These are phyloP conservation scores for Limnomonas spitsbergensis DNA, from an alignment of 139 green algal species.

Conservation along the genomic window DNA sequence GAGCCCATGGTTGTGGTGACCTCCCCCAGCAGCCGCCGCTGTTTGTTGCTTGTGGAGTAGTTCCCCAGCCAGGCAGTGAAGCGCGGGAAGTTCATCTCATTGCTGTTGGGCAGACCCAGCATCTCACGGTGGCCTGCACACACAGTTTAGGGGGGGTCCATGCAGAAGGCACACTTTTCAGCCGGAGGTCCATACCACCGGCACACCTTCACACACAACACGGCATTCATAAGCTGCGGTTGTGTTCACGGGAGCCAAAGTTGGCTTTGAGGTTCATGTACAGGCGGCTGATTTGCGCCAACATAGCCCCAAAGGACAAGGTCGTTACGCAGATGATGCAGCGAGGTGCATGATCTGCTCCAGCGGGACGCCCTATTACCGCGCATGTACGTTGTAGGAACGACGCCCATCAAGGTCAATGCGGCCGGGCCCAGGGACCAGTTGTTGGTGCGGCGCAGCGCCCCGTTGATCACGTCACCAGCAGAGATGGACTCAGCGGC, in stretches of 20 bases:
- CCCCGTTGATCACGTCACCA: slow-evolving; percentile 80
- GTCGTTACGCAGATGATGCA: too few species aligned
- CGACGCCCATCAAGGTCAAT: slow-evolving; percentile 59
- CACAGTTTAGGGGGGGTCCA: slow-evolving; percentile 61
- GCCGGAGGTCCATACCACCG: too few species aligned
- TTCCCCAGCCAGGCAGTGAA: slow-evolving; percentile 94
- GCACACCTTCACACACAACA: too few species aligned
- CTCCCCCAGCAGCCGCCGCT: slow-evolving; percentile 83
- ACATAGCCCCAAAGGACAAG: too few species aligned
- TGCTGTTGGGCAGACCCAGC: slow-evolving; percentile 57
- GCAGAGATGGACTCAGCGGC: slow-evolving; percentile 78
- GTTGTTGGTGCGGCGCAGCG: slow-evolving; percentile 64
- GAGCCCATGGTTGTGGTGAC: slow-evolving; percentile 77
- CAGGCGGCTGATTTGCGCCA: too few species aligned
- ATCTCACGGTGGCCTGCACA: slow-evolving; percentile 64
- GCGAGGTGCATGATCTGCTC: neutral
- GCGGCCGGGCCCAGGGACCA: slow-evolving; percentile 66
- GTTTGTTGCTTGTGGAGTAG: slow-evolving; percentile 81
- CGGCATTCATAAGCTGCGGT: too few species aligned
- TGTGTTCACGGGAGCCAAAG: too few species aligned
- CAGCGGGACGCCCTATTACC: neutral
- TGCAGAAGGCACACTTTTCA: neutral
- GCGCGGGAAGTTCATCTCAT: slow-evolving; percentile 72
- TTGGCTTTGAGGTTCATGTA: too few species aligned
- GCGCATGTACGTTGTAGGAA: slow-evolving; percentile 70